Evolutionary conservation across 768 basidiomycete species (phyloP).

Genomic region (Lactarius evosmus): DNA sequence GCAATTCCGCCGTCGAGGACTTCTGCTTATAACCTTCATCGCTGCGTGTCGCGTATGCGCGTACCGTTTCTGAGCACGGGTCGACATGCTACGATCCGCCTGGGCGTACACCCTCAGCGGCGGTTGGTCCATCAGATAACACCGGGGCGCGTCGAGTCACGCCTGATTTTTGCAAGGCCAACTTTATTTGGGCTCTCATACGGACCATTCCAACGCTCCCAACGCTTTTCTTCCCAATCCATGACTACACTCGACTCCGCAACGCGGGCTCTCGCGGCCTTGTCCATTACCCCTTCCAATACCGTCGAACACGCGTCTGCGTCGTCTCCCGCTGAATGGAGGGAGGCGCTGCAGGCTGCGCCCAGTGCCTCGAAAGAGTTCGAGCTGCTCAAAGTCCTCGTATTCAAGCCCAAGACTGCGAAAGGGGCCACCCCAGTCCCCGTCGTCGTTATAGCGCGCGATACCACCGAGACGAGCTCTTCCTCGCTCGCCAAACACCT

Average conservation of each 20-base stretch:
- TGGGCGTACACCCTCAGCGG: constrained; percentile 2
- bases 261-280: constrained; percentile 44
- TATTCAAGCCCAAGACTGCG: constrained; percentile 97
- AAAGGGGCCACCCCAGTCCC: constrained; percentile 82
- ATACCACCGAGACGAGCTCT: constrained; percentile 80
- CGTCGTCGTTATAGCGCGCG: constrained; percentile 81
- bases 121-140: constrained; percentile 28
- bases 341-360: constrained; percentile 58
- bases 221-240: constrained; percentile 27
- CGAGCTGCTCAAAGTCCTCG: constrained; percentile 80
- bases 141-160: constrained; percentile 27
- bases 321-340: constrained; percentile 74
- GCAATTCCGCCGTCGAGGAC: background rate
- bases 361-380: constrained; percentile 54
- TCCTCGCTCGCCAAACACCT: constrained; percentile 73
- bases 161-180: constrained; percentile 3
- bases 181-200: constrained; percentile 7
- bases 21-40: constrained; percentile 1
- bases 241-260: constrained; percentile 40
- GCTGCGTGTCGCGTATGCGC: constrained; percentile 24
- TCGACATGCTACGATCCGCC: constrained; percentile 13
- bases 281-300: constrained; percentile 54
- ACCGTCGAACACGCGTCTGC: constrained; percentile 57
- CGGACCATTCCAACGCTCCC: background rate
- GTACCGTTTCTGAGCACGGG: constrained; percentile 12